Conservation (phyloP, 495 filamentous ascomycete genomes). For the Parachaetomium inaequale region DNA sequence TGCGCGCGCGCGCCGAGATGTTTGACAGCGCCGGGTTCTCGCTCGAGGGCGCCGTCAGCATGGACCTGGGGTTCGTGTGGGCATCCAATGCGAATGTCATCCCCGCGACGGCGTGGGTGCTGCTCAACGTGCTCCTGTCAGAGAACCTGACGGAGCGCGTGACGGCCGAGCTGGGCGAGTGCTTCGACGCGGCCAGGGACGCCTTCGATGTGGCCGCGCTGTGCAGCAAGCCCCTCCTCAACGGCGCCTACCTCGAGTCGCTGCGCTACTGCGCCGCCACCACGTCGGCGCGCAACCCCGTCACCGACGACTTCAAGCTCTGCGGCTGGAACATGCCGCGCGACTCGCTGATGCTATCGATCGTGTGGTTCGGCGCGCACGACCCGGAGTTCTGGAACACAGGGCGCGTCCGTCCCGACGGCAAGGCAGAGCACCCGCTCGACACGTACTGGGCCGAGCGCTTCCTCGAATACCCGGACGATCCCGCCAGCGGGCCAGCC, state of each 20-base stretch:
- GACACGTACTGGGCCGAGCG: slow-evolving; percentile 41
- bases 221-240: slow-evolving; percentile 23
- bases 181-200: slow-evolving; percentile 5
- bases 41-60: slow-evolving; percentile 8
- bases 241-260: slow-evolving; percentile 25
- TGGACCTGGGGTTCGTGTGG: slow-evolving; percentile 29
- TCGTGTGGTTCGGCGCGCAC: slow-evolving; percentile 23
- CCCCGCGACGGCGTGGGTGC: slow-evolving; percentile 24
- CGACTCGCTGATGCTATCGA: slow-evolving; percentile 22
- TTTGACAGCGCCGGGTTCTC: slow-evolving; percentile 14
- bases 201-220: slow-evolving; percentile 18
- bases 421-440: slow-evolving; percentile 26
- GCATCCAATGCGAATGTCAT: slow-evolving; percentile 28
- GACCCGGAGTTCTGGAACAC: slow-evolving; percentile 31
- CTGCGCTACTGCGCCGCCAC: slow-evolving; percentile 23
- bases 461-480: slow-evolving; percentile 36
- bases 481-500: slow-evolving; percentile 34
- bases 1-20: slow-evolving; percentile 17
- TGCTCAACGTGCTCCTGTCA: slow-evolving; percentile 18
- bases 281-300: slow-evolving; percentile 19
- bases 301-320: slow-evolving; percentile 21
- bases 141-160: slow-evolving; percentile 14
- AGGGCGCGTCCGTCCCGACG: slow-evolving; percentile 13
- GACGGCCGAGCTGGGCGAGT: slow-evolving; percentile 13
- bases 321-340: slow-evolving; percentile 22